Evolutionary conservation across 148 eudicot genomes (phyloP).

Genomic region (Vaccinium macrocarpon): DNA sequence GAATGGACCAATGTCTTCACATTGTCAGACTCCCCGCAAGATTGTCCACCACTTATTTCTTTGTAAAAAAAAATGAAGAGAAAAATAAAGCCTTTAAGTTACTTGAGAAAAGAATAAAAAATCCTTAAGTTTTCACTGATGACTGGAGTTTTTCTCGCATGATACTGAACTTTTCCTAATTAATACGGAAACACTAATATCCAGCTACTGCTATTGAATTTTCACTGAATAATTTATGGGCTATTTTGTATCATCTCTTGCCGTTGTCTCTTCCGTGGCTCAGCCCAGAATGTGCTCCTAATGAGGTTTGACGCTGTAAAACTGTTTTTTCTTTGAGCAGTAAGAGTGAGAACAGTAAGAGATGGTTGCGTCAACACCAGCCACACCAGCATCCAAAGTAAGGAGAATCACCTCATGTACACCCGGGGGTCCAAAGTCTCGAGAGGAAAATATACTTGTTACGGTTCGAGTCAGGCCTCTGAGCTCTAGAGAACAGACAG

Average conservation of each 20-base stretch:
- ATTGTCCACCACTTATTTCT: not conserved
- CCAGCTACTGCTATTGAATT: not conserved
- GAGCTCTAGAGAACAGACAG: slow-evolving; percentile 72
- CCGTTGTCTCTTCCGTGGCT: not conserved
- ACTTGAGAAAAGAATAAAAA: not conserved
- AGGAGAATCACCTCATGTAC: slow-evolving; percentile 50
- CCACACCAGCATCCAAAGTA: slow-evolving; percentile 72
- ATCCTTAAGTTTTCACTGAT: not conserved
- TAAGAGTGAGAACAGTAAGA: not conserved
- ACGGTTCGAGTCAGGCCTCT: slow-evolving; percentile 90
- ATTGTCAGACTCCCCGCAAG: not conserved
- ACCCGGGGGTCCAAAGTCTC: slow-evolving; percentile 58
- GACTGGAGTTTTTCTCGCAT: not conserved
- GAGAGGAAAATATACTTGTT: slow-evolving; percentile 84
- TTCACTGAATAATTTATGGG: not conserved
- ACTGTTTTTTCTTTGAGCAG: slow-evolving; percentile 7
- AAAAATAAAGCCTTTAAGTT: not conserved
- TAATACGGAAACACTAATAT: not conserved
- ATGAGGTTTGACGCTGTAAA: not conserved
- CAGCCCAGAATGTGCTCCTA: not conserved
- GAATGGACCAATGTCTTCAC: not conserved
- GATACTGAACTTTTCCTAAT: not conserved
- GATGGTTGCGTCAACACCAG: slow-evolving; percentile 42
- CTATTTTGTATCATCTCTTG: not conserved
- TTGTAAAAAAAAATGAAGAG: not conserved